phyloP scores from a whole-genome alignment of 192 early-diverging fungal genomes.

The Coemansia sp. region DNA sequence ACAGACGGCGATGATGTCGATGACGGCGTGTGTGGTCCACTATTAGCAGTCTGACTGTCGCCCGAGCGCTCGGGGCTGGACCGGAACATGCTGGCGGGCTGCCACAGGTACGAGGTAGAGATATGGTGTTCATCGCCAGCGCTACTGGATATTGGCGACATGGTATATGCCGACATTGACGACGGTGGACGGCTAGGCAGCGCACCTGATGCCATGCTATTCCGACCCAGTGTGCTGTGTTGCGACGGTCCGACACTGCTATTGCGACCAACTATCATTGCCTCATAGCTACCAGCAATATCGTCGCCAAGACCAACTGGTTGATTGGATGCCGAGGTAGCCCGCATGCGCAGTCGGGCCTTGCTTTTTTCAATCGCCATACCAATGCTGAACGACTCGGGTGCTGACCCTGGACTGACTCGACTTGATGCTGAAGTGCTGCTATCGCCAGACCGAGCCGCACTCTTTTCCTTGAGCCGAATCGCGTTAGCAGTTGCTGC shows the following conservation, averaged over 20 bases:
- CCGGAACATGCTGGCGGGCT: slow-evolving; percentile 19
- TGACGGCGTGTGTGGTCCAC: slow-evolving; percentile 36
- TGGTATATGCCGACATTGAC: slow-evolving; percentile 49
- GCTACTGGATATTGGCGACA: slow-evolving; percentile 51
- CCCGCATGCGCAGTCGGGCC: slow-evolving; percentile 29
- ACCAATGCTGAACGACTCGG: slow-evolving; percentile 39
- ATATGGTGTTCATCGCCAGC: slow-evolving; percentile 31
- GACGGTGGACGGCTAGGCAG: slow-evolving; percentile 37
- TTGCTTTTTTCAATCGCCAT: slow-evolving; percentile 22
- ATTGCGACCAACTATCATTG: neutral
- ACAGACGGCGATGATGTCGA: slow-evolving; percentile 47
- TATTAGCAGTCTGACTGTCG: slow-evolving; percentile 9
- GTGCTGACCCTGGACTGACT: slow-evolving; percentile 37
- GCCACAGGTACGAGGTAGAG: slow-evolving; percentile 30
- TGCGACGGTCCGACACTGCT: slow-evolving; percentile 8
- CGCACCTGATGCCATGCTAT: slow-evolving; percentile 9
- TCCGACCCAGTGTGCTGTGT: slow-evolving; percentile 13
- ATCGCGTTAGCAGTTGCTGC: slow-evolving; percentile 54
- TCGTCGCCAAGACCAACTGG: slow-evolving; percentile 13
- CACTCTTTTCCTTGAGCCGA: slow-evolving; percentile 39
- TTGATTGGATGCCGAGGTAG: slow-evolving; percentile 41
- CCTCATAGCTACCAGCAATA: slow-evolving; percentile 9
- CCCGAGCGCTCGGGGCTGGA: slow-evolving; percentile 41
- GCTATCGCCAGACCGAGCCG: slow-evolving; percentile 3
- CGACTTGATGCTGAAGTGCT: neutral